These are phyloP conservation scores for Mycothermus thermophilus DNA, from an alignment of 495 filamentous ascomycete species.

Conservation along the genomic window DNA sequence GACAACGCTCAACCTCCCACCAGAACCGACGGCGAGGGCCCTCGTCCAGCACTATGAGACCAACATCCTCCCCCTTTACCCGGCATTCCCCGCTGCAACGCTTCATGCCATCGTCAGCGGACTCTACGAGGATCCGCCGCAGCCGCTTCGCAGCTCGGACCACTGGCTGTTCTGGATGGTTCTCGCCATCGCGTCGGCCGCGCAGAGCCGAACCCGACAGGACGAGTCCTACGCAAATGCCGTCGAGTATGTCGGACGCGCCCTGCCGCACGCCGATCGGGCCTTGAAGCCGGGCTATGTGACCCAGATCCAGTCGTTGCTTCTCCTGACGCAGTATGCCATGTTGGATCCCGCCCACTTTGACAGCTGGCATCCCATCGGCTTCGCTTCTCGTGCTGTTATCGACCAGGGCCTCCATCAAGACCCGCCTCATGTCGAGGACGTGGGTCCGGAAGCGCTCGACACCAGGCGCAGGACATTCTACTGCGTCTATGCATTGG, in stretches of 20 bases:
- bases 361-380: constrained; percentile 80
- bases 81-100: constrained; percentile 60
- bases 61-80: constrained; percentile 64
- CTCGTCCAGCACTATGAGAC: constrained; percentile 72
- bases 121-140: constrained; percentile 52
- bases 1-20: constrained; percentile 44
- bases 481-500: constrained; percentile 73
- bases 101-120: constrained; percentile 66
- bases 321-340: constrained; percentile 76
- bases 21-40: constrained; percentile 45
- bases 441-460: constrained; percentile 46
- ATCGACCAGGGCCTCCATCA: constrained; percentile 84
- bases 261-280: constrained; percentile 59
- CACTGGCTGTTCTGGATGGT: constrained; percentile 82
- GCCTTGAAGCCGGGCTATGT: constrained; percentile 74
- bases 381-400: constrained; percentile 69
- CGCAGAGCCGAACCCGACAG: constrained; percentile 51
- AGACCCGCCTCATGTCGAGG: constrained; percentile 55
- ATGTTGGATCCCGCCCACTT: constrained; percentile 80
- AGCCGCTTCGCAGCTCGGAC: constrained; percentile 54
- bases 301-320: constrained; percentile 66
- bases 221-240: constrained; percentile 53
- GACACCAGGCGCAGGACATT: constrained; percentile 70
- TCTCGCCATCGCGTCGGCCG: constrained; percentile 61
- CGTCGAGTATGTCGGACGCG: constrained; percentile 50